These are phyloP conservation scores for Epichloe amarillans DNA, from an alignment of 2,329 filamentous ascomycete genomes.

Conservation along the genomic window DNA sequence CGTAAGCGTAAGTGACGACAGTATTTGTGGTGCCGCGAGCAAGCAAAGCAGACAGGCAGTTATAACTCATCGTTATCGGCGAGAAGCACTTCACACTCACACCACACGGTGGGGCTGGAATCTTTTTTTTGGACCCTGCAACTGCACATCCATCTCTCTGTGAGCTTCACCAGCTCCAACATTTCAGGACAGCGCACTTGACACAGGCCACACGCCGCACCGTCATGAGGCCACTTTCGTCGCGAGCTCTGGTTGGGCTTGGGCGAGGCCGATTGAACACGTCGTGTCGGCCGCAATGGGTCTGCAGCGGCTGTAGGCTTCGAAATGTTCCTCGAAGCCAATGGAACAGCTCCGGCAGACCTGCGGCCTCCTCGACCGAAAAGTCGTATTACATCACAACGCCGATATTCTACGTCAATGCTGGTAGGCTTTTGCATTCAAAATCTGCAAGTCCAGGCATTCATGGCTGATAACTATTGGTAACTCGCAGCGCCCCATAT, in stretches of 20 bases:
- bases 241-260: slow-evolving; percentile 14
- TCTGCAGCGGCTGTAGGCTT: slow-evolving; percentile 16
- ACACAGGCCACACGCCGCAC: not conserved
- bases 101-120: not conserved
- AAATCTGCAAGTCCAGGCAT: not conserved
- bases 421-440: slow-evolving; percentile 38
- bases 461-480: not conserved
- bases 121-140: not conserved
- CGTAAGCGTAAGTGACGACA: not conserved
- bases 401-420: slow-evolving; percentile 98
- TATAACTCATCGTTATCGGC: not conserved
- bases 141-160: not conserved
- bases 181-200: not conserved
- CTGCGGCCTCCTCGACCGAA: slow-evolving; percentile 7
- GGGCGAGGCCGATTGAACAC: slow-evolving; percentile 11
- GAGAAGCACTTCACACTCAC: not conserved
- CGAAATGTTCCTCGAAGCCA: slow-evolving; percentile 11
- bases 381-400: slow-evolving; percentile 95
- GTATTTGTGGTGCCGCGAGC: not conserved
- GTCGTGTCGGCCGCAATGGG: slow-evolving; percentile 12
- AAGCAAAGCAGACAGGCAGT: not conserved
- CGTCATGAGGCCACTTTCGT: slow-evolving; percentile 17
- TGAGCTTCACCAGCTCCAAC: not conserved
- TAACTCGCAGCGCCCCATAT: slow-evolving; percentile 63
- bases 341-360: slow-evolving; percentile 20